Evolutionary conservation across 768 basidiomycete species (phyloP).

Genomic region (Boletales sp.): DNA sequence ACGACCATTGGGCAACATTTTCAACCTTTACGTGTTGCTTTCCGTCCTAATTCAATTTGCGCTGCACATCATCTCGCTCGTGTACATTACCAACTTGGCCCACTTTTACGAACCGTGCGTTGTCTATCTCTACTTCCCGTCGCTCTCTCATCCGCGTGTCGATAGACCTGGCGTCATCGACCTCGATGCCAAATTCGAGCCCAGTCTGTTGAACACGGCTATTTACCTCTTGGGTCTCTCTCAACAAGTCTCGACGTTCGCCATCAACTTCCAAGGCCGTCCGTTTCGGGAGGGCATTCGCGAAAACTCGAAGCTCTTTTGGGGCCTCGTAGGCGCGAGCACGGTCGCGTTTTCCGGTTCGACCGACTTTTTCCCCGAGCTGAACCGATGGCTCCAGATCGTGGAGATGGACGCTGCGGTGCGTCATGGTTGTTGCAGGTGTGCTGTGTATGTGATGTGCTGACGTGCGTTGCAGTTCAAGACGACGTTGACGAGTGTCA

Average conservation of each 20-base stretch:
- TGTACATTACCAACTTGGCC: conserved; percentile 90
- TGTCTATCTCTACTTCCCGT: background rate
- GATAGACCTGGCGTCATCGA: conserved; percentile 73
- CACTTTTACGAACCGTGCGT: conserved; percentile 74
- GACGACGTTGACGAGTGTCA: conserved; percentile 66
- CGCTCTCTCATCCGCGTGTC: background rate
- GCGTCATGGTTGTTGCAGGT: conserved; percentile 30
- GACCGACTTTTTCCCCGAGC: conserved; percentile 91
- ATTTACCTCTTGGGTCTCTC: conserved; percentile 94
- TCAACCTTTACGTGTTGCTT: conserved; percentile 91
- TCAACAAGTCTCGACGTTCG: conserved; percentile 98
- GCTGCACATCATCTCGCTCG: conserved; percentile 83
- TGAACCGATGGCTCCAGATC: conserved; percentile 95
- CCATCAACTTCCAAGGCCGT: conserved; percentile 98
- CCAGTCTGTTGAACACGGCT: conserved; percentile 90
- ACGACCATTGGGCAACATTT: conserved; percentile 92
- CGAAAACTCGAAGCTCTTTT: conserved; percentile 92
- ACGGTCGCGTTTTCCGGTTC: conserved; percentile 92
- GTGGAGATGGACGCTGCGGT: conserved; percentile 83
- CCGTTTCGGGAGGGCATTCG: conserved; percentile 98
- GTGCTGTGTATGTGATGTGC: no score
- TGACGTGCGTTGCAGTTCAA: conserved; percentile 61
- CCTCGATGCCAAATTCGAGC: conserved; percentile 95
- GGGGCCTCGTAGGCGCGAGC: conserved; percentile 85
- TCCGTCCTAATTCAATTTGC: conserved; percentile 93